Evolutionary conservation across 1,284 basidiomycete species (phyloP), one percentile per base, ranked within the genome.

Genomic region (Trametes pubescens): DNA sequence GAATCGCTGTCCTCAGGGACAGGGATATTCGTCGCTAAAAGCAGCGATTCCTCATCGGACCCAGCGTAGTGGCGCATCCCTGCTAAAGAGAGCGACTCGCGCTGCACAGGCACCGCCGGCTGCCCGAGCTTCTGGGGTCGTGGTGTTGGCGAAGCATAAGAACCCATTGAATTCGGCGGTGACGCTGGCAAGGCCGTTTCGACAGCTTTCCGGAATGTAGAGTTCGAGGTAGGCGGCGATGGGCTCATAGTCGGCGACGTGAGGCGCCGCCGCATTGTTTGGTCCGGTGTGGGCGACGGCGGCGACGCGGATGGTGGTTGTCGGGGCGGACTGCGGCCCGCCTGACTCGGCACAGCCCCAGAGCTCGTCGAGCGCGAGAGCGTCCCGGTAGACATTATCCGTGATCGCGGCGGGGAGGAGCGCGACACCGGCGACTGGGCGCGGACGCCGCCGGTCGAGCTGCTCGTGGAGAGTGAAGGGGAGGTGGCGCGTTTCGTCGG

Each of bases 1-100:
- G 86, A 89, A 70, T 91, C 90, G 69, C 83, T 87, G 69, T 90
- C 89, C 64, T 87, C 86, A 9, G 92, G 91, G 35, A 92, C 82
- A 14, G 91, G 91, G 49, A 92, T 87, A 38, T 81, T 81, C 64
- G 87, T 85, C 2, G 91, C 90, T 48, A 90, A 78, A 52, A 93
- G 81, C 4, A 92, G 77, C n/a, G 89, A 88, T 54, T 91, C 85
- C 47, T 91, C 84, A 32, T 80, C 76, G 64, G 74, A 75, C 38
- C 78, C 75, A 21, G 79, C 69, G 53, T 72, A 55, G 60, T 66
- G 66, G 61, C 70, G 69, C 62, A 68, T 67, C 56, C 70, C 72
- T 21, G 72, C 69, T 54, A 78, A 71, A 59, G 69, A 72, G 43
- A 76, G 65, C n/a, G 76, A 77, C 79, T 80, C 47, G 78, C 80